Conservation (phyloP, 768 basidiomycete species). For the Panaeolus papilionaceus region DNA sequence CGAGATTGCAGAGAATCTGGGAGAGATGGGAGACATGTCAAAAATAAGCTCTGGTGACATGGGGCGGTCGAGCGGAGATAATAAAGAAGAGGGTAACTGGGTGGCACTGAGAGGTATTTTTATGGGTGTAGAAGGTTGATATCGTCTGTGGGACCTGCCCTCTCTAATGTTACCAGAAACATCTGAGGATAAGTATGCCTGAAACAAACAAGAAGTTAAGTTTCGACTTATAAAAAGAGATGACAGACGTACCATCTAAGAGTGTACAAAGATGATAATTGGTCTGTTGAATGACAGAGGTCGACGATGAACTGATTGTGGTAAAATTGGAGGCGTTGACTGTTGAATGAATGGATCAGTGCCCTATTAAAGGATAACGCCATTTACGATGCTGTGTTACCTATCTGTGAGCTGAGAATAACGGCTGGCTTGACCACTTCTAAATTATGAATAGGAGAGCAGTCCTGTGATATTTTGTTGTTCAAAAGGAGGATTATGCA, state of each 20-base stretch:
- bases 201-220: neutral
- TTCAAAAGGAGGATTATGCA: neutral
- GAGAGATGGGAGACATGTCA: constrained; percentile 55
- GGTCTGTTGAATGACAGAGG: neutral
- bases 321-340: neutral
- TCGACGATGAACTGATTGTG: neutral
- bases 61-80: constrained; percentile 37
- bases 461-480: neutral
- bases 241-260: neutral
- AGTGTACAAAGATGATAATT: neutral
- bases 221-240: neutral
- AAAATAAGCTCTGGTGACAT: constrained; percentile 57
- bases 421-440: neutral
- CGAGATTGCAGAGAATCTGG: constrained; percentile 30
- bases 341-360: neutral
- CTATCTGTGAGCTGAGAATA: neutral
- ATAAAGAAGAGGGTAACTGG: constrained; percentile 26
- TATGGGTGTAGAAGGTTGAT: constrained; percentile 48
- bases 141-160: constrained; percentile 5
- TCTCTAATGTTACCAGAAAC: neutral
- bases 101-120: constrained; percentile 48
- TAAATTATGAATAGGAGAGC: neutral
- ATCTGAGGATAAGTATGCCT: constrained; percentile 3
- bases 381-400: neutral
- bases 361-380: neutral